A percentile compares a stretch with the other conserved stretches of the same genome.
Evolutionary conservation across 2,329 filamentous ascomycete species (phyloP).

Genomic region (Elsinoe necatrix): DNA sequence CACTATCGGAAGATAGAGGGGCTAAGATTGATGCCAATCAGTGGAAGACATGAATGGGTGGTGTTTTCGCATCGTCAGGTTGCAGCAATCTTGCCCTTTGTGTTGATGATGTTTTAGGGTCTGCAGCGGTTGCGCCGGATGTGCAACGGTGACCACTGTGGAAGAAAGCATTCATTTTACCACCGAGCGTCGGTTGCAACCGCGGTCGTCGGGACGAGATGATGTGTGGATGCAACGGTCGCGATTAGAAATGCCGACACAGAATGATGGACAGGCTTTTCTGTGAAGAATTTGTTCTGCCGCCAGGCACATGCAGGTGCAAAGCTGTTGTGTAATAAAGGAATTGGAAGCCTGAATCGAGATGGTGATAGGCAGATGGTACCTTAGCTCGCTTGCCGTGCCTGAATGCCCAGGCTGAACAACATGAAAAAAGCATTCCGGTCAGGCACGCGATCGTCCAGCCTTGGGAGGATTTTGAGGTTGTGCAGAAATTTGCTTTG

Average conservation of each 20-base stretch:
- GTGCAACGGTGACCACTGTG: not conserved
- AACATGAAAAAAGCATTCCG: not conserved
- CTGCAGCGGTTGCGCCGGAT: not conserved
- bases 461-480: not conserved
- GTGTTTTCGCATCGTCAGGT: not conserved
- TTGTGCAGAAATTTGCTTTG: not conserved
- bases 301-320: not conserved
- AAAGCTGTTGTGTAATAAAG: not conserved
- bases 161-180: conserved; percentile 1
- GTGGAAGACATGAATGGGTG: too few species aligned
- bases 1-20: conserved; percentile 11
- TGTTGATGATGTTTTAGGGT: not conserved
- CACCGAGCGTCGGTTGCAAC: not conserved
- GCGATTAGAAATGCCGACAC: not conserved
- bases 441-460: not conserved
- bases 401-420: not conserved
- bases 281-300: not conserved
- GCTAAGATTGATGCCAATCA: not conserved
- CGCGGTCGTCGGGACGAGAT: not conserved
- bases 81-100: not conserved
- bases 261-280: not conserved
- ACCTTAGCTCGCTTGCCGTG: not conserved
- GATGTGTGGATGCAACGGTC: conserved; percentile 6
- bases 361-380: not conserved
- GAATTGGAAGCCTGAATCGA: not conserved